These are phyloP conservation scores for Solanum corneliomulleri DNA, from an alignment of 257 asterid genomes.

Conservation along the genomic window DNA sequence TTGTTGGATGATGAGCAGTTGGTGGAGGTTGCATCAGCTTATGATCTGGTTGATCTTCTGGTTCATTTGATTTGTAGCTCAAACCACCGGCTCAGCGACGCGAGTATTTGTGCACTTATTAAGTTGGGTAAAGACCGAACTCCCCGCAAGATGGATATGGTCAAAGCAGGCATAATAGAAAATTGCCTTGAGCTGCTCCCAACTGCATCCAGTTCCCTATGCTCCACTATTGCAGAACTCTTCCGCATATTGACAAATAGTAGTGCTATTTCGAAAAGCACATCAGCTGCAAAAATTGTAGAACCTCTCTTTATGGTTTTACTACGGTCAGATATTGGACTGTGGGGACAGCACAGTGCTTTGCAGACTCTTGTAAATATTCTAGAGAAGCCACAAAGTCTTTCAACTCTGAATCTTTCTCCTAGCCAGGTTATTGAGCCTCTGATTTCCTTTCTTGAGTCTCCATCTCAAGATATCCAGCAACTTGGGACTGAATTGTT, in stretches of 20 bases:
- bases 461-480: slow-evolving; percentile 80
- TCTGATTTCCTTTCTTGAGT: slow-evolving; percentile 55
- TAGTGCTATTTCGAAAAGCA: slow-evolving; percentile 60
- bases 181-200: slow-evolving; percentile 71
- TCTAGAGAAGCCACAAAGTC: slow-evolving; percentile 79
- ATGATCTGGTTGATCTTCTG: slow-evolving; percentile 56
- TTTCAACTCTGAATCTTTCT: slow-evolving; percentile 48
- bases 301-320: slow-evolving; percentile 74
- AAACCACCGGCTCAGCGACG: slow-evolving; percentile 62
- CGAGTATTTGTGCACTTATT: slow-evolving; percentile 65
- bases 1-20: slow-evolving; percentile 66
- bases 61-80: slow-evolving; percentile 62
- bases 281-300: slow-evolving; percentile 51
- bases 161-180: slow-evolving; percentile 67
- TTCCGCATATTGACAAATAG: slow-evolving; percentile 87
- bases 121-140: slow-evolving; percentile 84
- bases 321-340: slow-evolving; percentile 55
- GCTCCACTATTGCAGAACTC: slow-evolving; percentile 73
- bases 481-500: slow-evolving; percentile 78
- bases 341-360: slow-evolving; percentile 90
- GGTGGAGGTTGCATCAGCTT: slow-evolving; percentile 45
- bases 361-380: slow-evolving; percentile 82
- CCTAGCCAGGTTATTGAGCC: slow-evolving; percentile 80
- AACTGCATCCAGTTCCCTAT: slow-evolving; percentile 52
- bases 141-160: slow-evolving; percentile 85